Evolutionary conservation across 140 eudicot genomes (phyloP).

Genomic region (Erigeron philadelphicus): DNA sequence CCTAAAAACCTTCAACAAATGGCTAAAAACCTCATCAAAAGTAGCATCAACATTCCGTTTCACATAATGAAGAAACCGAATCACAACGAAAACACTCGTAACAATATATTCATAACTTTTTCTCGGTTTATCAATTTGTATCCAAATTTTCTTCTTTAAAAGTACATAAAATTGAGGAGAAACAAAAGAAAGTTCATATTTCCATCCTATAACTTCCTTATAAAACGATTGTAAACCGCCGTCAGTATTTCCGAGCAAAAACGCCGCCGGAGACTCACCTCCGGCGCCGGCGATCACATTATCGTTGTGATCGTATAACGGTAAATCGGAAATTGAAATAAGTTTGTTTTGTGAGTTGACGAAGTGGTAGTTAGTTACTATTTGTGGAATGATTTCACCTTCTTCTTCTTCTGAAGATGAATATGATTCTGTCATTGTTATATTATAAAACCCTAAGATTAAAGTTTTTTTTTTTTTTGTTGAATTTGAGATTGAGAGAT

Average conservation of each 20-base stretch:
- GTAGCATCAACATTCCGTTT: constrained; percentile 40
- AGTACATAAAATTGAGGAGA: constrained; percentile 53
- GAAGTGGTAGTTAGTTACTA: constrained; percentile 44
- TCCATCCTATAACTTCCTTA: constrained; percentile 66
- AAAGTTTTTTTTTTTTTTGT: too few species aligned
- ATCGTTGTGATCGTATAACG: constrained; percentile 33
- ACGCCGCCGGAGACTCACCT: constrained; percentile 16
- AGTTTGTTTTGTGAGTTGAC: constrained; percentile 28
- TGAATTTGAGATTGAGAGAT: too few species aligned
- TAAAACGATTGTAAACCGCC: constrained; percentile 40
- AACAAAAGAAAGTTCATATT: constrained; percentile 39
- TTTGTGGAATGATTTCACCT: constrained; percentile 50
- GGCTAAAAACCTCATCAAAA: constrained; percentile 35
- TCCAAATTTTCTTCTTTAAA: constrained; percentile 47
- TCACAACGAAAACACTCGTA: constrained; percentile 39
- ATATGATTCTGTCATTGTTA: constrained; percentile 30
- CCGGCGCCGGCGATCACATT: constrained; percentile 10
- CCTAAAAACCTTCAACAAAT: constrained; percentile 46
- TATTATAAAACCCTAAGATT: constrained; percentile 18
- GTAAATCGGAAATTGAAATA: constrained; percentile 50
- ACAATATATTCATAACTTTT: constrained; percentile 34
- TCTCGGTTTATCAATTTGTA: constrained; percentile 45
- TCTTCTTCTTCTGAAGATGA: constrained; percentile 57
- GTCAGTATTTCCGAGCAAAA: constrained; percentile 45
- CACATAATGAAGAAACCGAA: constrained; percentile 53